These are phyloP conservation scores for Striga hermonthica DNA, from an alignment of 305 asterid species.

Conservation along the genomic window DNA sequence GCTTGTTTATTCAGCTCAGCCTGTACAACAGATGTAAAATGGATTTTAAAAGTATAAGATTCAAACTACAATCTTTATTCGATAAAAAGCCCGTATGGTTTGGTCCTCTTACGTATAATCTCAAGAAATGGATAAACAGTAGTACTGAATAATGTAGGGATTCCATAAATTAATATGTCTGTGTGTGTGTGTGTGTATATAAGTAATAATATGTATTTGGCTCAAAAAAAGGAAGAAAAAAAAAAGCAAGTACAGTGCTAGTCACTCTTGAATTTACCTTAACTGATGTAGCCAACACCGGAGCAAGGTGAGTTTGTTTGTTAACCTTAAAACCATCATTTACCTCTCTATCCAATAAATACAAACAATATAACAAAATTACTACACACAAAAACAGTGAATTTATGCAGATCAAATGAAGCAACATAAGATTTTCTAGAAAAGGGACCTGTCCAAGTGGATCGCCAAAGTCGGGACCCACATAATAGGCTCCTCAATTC, in stretches of 20 bases:
- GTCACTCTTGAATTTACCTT: constrained; percentile 51
- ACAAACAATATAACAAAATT: constrained; percentile 11
- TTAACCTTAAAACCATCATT: constrained; percentile 87
- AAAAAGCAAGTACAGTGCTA: background rate
- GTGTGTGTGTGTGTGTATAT: too few species aligned
- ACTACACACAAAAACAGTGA: constrained; percentile 17
- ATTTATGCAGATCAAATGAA: background rate
- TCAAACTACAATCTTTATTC: constrained; percentile 4
- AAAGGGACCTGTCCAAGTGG: constrained; percentile 81
- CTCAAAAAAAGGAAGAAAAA: background rate
- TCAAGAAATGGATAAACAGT: background rate
- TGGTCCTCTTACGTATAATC: background rate
- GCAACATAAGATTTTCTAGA: constrained; percentile 13
- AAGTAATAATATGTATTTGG: background rate
- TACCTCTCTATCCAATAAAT: constrained; percentile 55
- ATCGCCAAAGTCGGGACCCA: constrained; percentile 94
- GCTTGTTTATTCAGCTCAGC: constrained; percentile 73
- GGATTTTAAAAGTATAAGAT: constrained; percentile 22
- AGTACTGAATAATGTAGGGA: too few species aligned
- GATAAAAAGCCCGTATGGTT: background rate
- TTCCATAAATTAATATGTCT: too few species aligned
- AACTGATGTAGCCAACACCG: constrained; percentile 79
- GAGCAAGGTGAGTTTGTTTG: constrained; percentile 78
- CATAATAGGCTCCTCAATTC: constrained; percentile 84
- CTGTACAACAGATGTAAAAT: constrained; percentile 37